phyloP scores from a whole-genome alignment of 495 filamentous ascomycete genomes.

The Hypoxylon fuscum region DNA sequence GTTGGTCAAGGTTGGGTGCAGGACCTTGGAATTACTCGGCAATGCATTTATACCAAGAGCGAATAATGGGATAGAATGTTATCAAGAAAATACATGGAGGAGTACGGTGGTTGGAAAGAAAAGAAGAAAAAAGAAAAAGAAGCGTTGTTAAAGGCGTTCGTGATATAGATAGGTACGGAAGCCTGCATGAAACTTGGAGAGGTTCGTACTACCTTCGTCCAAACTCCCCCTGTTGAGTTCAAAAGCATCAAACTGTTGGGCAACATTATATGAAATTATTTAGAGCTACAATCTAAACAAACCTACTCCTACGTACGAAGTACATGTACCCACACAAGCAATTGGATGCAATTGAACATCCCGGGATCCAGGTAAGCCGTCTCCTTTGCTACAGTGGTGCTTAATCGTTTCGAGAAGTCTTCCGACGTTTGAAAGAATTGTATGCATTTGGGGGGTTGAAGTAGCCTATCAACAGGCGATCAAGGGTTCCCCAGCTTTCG shows the following conservation, averaged over 20 bases:
- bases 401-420: not conserved
- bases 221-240: too few species aligned
- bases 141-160: conserved; percentile 8
- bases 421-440: not conserved
- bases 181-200: conserved; percentile 18
- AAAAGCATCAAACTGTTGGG: too few species aligned
- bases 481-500: conserved; percentile 43
- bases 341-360: not conserved
- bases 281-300: too few species aligned
- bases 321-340: not conserved
- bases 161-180: conserved; percentile 7
- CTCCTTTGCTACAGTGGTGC: not conserved
- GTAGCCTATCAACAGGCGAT: conserved; percentile 12
- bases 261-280: too few species aligned
- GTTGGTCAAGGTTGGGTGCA: conserved; percentile 7
- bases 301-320: too few species aligned
- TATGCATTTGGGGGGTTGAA: not conserved
- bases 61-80: too few species aligned
- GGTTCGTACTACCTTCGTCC: conserved; percentile 26
- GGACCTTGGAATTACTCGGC: conserved; percentile 13
- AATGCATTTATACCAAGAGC: not conserved
- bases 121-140: not conserved
- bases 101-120: too few species aligned
- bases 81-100: too few species aligned
- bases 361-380: not conserved